phyloP scores from a whole-genome alignment of 225 moss, liverwort and hornwort species.

The Marchantia polymorpha region DNA sequence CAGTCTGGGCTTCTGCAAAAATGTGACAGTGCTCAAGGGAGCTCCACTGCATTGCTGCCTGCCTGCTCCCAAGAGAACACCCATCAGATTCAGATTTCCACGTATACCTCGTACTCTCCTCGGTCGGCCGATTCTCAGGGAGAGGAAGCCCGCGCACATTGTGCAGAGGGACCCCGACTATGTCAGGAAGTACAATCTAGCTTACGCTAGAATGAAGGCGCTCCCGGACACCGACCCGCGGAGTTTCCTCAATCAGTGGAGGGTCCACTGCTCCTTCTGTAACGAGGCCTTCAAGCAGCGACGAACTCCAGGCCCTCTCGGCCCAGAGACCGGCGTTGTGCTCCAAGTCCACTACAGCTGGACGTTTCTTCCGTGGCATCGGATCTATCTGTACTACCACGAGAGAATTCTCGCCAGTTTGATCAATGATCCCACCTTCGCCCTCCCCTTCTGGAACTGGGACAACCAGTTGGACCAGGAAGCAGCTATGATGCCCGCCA shows the following conservation, averaged over 20 bases:
- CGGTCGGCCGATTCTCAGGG: constrained; percentile 19
- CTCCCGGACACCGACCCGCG: too few relatives aligned
- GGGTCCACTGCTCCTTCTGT: too few relatives aligned
- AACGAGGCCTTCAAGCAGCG: too few relatives aligned
- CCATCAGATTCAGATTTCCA: constrained; percentile 26
- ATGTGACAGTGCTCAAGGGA: neutral
- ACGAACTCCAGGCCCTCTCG: too few relatives aligned
- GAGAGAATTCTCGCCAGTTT: too few relatives aligned
- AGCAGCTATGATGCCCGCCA: constrained; percentile 4
- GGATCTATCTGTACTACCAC: too few relatives aligned
- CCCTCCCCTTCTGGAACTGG: constrained; percentile 32
- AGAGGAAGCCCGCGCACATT: constrained; percentile 29
- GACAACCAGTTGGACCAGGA: neutral
- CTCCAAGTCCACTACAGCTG: too few relatives aligned
- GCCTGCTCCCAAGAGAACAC: constrained; percentile 23
- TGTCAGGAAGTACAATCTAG: constrained; percentile 41
- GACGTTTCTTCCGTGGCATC: too few relatives aligned
- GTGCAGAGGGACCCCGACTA: constrained; percentile 21
- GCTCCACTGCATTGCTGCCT: constrained; percentile 22
- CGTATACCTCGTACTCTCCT: constrained; percentile 34
- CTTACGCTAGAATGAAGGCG: constrained; percentile 42
- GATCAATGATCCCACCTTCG: too few relatives aligned
- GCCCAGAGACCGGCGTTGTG: too few relatives aligned
- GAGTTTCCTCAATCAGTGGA: too few relatives aligned
- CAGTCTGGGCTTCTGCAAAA: neutral